Percentiles rank a stretch among this genome's conserved stretches.
Conservation (phyloP, 257 asterid species). For the Solanum chilense region DNA sequence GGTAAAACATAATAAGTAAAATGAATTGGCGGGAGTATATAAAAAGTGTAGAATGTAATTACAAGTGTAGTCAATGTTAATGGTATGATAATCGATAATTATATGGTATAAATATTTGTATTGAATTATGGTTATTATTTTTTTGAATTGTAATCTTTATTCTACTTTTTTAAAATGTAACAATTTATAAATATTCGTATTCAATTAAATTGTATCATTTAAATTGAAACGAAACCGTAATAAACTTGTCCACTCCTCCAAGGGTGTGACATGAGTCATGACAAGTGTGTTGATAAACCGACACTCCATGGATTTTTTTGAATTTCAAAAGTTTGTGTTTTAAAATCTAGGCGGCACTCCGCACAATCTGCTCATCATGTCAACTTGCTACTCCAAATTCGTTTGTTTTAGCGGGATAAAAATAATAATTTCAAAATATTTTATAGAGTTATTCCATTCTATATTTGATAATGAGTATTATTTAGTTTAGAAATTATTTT, state of each 20-base stretch:
- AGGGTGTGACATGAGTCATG: not conserved
- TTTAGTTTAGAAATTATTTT: no score
- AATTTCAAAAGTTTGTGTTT: not conserved
- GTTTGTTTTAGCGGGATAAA: fast-evolving
- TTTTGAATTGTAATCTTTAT: not conserved
- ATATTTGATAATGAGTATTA: no score
- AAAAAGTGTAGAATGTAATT: not conserved
- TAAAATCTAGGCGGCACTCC: not conserved
- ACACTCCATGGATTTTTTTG: not conserved
- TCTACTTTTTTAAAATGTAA: not conserved
- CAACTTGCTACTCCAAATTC: not conserved
- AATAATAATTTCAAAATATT: no score
- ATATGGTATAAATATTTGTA: not conserved
- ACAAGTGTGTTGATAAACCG: not conserved
- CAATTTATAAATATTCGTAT: not conserved
- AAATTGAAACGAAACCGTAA: no score
- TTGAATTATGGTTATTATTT: not conserved
- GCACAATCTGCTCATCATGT: not conserved
- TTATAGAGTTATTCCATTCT: no score
- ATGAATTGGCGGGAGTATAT: fast-evolving
- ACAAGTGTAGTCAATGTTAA: not conserved
- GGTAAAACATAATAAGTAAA: not conserved
- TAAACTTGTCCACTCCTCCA: not conserved
- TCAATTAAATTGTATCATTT: no score
- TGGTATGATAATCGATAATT: no score